These are phyloP conservation scores for Kickxella alabastrina DNA, from an alignment of 192 early-diverging fungal genomes.

Conservation along the genomic window DNA sequence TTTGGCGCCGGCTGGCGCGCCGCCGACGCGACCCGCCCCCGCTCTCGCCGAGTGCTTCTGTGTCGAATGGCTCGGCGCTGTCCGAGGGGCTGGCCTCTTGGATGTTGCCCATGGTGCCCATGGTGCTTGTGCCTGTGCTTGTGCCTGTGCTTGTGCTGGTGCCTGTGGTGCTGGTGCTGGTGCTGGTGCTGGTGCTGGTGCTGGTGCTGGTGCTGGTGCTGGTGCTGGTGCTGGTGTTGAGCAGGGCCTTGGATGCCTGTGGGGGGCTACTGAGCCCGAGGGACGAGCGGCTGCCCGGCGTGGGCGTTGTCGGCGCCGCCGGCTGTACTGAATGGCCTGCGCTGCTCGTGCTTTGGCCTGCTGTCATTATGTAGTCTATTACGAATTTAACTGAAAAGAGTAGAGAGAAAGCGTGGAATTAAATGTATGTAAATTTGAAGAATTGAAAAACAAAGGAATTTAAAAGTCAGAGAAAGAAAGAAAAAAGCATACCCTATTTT, in stretches of 20 bases:
- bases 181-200: neutral
- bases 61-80: neutral
- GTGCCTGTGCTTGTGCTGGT: constrained; percentile 1
- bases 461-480: neutral
- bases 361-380: neutral
- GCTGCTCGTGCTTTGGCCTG: neutral
- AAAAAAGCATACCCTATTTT: neutral
- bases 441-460: neutral
- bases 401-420: too few species aligned
- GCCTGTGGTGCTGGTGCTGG: neutral
- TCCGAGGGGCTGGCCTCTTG: neutral
- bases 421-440: neutral
- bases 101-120: neutral
- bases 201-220: neutral
- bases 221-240: neutral
- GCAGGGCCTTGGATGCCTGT: neutral
- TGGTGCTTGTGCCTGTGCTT: neutral
- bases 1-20: constrained; percentile 26
- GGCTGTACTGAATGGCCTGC: neutral
- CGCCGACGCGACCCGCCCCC: too few species aligned
- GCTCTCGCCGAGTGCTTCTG: too few species aligned
- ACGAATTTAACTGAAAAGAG: neutral
- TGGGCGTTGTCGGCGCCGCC: constrained; percentile 3
- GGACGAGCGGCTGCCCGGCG: constrained; percentile 25
- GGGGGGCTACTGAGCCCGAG: constrained; percentile 14